Evolutionary conservation across 163 green algal species (phyloP), one percentile per base, ranked within the genome.

Genomic region (Picocystis sp.): DNA sequence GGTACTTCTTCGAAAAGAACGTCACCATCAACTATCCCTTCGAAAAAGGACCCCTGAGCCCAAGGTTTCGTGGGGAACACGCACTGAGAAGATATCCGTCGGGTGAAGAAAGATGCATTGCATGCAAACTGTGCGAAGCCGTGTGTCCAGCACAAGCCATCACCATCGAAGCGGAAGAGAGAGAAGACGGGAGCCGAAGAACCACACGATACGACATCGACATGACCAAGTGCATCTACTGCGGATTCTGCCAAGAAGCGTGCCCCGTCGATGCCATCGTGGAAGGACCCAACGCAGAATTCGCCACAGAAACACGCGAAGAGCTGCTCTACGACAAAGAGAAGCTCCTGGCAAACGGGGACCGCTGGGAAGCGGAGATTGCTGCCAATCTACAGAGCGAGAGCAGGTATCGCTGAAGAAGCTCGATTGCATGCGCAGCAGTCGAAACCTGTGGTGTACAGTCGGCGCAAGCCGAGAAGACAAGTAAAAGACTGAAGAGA

Each of bases 311-410:
- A 60, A 93, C 82, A 3, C 81, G 83, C 53, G 88, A 97, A 85
- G 89, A 98, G 70, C 73, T 98, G 55, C 60, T 98, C 63, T 97
- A 97, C 61, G 89, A 98, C 74, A 98, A 98, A 82, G 81, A 97
- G 71, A 98, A 96, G 80, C 77, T 98, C 68, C 74, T 98, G 50
- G 78, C 87, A 23, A 96, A 96, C 58, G 89, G 89, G 1, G 89
- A 97, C 69, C 66, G 67, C 22, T 92, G 82, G 75, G 72, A 75
- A 13, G 2, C 74, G 33, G 81, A 98, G 75, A 87, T 98, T 67
- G 86, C 87, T 17, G 78, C 75, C 43, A 97, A 96, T 62, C 58
- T 97, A 47, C 67, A 72, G 1, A 65, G 64, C 22, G 87, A 96
- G 64, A 63, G 66, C 3, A 50, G 92, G 43, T 96, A 95, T 61